Evolutionary conservation across 495 filamentous ascomycete genomes (phyloP), one percentile per base, ranked within the genome.

Genomic region (Aspergillus kassunensis): DNA sequence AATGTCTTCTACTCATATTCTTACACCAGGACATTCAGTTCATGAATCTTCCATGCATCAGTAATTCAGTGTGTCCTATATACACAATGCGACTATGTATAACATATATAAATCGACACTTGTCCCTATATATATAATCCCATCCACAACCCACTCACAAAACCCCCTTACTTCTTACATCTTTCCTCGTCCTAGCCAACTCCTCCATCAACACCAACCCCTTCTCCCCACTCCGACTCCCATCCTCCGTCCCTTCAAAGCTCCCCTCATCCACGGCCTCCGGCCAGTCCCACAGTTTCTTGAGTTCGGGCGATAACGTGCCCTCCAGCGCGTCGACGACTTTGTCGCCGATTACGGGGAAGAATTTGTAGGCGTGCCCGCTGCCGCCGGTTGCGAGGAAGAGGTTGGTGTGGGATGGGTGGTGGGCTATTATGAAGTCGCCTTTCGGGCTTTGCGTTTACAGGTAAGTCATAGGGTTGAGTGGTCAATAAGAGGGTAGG

Each of bases 351-450:
- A 96, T 66, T 13, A 95, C 83, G 2, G 91, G 91, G 65, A 95
- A 67, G 65, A 96, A 96, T 64, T 96, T 96, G 72, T 86, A 96
- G 4, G 66, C 91, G 65, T 97, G 91, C 2, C 91, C 91, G 59
- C 84, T 89, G 12, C 88, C 91, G 12, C 91, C 91, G 0, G 88
- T 92, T 1, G 89, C 86, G 12, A 97, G 61, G 66, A 96, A 91
- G 16, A 96, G 70, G 11, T 80, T 78, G 20, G 75, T 58, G 62
- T 81, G 80, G 8, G 66, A 60, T 0, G 90, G 90, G 54, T 93
- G 88, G 54, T 87, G 88, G 48, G 82, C 78, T 50, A 95, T 78
- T 25, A 96, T 71, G 72, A 91, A 96, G 64, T 95, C 86, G 6
- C 81, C 88, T 13, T 78, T 82, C 7, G 87, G 77, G 4, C 73